phyloP scores from a whole-genome alignment of 2,329 filamentous ascomycete genomes.

The Capronia epimyces region DNA sequence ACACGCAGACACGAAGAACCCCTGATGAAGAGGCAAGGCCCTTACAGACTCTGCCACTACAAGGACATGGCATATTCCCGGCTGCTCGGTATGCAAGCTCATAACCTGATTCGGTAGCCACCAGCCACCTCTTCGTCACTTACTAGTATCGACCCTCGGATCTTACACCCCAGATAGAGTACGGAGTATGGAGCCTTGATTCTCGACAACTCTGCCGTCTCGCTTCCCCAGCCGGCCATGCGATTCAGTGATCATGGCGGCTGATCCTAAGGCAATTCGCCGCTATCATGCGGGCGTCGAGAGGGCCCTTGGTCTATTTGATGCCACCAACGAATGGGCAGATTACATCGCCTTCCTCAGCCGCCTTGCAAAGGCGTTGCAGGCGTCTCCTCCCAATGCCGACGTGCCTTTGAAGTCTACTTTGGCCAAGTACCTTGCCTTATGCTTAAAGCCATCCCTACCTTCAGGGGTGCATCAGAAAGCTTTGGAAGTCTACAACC shows the following conservation, averaged over 20 bases:
- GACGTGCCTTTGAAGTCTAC: constrained; percentile 74
- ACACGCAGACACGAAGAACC: neutral
- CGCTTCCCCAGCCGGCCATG: neutral
- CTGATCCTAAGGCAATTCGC: constrained; percentile 65
- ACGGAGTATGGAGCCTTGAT: constrained; percentile 1
- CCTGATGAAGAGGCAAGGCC: neutral
- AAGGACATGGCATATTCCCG: too few relatives aligned
- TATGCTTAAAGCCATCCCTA: constrained; percentile 88
- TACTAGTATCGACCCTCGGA: neutral
- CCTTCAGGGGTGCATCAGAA: constrained; percentile 98
- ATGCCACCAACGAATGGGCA: constrained; percentile 96
- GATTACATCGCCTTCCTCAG: constrained; percentile 98
- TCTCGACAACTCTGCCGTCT: neutral
- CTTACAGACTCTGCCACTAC: too few relatives aligned
- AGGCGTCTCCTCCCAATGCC: constrained; percentile 67
- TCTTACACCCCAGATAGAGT: neutral
- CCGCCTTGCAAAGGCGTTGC: constrained; percentile 84
- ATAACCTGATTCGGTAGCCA: neutral
- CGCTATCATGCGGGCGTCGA: constrained; percentile 88
- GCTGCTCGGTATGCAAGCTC: neutral
- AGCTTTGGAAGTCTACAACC: constrained; percentile 84
- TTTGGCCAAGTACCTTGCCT: constrained; percentile 84
- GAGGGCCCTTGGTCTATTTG: constrained; percentile 80
- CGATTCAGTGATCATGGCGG: constrained; percentile 15
- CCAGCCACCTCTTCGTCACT: neutral